These are phyloP conservation scores for Kuraishia ogatae DNA, from an alignment of 805 yeast genomes.

Conservation along the genomic window DNA sequence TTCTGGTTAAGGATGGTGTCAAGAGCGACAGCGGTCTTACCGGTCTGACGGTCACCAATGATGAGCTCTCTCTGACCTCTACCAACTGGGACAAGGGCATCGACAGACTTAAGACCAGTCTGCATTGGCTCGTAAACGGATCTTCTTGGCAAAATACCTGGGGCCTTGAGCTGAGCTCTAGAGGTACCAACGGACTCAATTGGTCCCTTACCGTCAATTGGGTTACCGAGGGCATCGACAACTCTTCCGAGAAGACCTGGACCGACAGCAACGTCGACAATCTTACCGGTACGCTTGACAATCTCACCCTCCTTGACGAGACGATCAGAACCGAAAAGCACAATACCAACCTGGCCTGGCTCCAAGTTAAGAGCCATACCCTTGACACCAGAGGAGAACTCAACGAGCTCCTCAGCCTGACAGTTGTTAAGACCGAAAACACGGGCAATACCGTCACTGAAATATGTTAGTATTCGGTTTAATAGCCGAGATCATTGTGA, in stretches of 20 bases:
- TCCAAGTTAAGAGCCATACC: slow-evolving; percentile 99
- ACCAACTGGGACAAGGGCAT: slow-evolving; percentile 98
- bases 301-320: slow-evolving; percentile 98
- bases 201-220: slow-evolving; percentile 99
- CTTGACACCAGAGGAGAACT: slow-evolving; percentile 98
- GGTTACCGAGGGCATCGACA: slow-evolving; percentile 98
- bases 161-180: slow-evolving; percentile 99
- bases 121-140: slow-evolving; percentile 99
- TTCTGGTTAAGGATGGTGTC: slow-evolving; percentile 98
- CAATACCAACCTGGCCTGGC: slow-evolving; percentile 99
- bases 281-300: slow-evolving; percentile 99
- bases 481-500: not conserved
- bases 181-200: slow-evolving; percentile 73
- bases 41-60: slow-evolving; percentile 99
- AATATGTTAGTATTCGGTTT: slow-evolving; percentile 7
- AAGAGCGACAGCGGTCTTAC: slow-evolving; percentile 98
- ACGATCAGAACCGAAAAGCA: slow-evolving; percentile 98
- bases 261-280: slow-evolving; percentile 99
- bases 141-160: slow-evolving; percentile 99
- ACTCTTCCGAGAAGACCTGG: slow-evolving; percentile 98
- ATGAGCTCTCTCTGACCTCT: slow-evolving; percentile 99
- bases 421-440: slow-evolving; percentile 98
- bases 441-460: slow-evolving; percentile 99
- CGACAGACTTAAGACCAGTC: slow-evolving; percentile 99
- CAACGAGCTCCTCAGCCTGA: slow-evolving; percentile 99